phyloP scores from a whole-genome alignment of 2,329 filamentous ascomycete genomes.

The Clarireedia homoeocarpa region DNA sequence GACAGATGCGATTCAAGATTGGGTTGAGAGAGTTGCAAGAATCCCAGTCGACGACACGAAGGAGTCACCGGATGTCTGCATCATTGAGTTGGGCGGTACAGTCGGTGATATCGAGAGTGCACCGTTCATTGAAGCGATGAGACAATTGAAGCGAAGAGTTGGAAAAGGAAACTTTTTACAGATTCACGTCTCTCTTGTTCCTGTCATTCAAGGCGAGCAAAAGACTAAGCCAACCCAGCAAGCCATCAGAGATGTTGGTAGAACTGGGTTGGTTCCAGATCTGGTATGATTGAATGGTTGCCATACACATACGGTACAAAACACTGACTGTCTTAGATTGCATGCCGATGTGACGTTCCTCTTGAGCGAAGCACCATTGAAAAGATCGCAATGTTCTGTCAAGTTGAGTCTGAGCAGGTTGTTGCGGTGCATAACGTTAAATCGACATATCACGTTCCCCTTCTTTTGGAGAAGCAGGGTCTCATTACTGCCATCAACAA shows the following conservation, averaged over 20 bases:
- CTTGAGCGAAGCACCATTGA: slow-evolving; percentile 67
- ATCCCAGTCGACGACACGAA: slow-evolving; percentile 81
- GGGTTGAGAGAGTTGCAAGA: slow-evolving; percentile 79
- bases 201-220: slow-evolving; percentile 60
- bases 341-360: slow-evolving; percentile 77
- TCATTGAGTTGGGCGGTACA: slow-evolving; percentile 64
- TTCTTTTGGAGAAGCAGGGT: slow-evolving; percentile 80
- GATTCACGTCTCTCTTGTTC: slow-evolving; percentile 85
- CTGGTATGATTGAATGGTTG: slow-evolving; percentile 40
- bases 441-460: slow-evolving; percentile 88
- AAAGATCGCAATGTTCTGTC: slow-evolving; percentile 86
- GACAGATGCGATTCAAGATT: slow-evolving; percentile 85
- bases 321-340: slow-evolving; percentile 52
- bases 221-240: slow-evolving; percentile 98
- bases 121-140: slow-evolving; percentile 82
- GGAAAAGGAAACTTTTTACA: slow-evolving; percentile 77
- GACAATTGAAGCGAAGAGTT: slow-evolving; percentile 64
- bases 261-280: slow-evolving; percentile 48
- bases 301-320: neutral
- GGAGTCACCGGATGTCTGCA: slow-evolving; percentile 83
- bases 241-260: slow-evolving; percentile 60
- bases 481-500: slow-evolving; percentile 60
- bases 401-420: slow-evolving; percentile 78
- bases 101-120: slow-evolving; percentile 79
- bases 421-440: slow-evolving; percentile 83